phyloP scores from a whole-genome alignment of 495 filamentous ascomycete genomes.

The Opeltia flavorubescens region DNA sequence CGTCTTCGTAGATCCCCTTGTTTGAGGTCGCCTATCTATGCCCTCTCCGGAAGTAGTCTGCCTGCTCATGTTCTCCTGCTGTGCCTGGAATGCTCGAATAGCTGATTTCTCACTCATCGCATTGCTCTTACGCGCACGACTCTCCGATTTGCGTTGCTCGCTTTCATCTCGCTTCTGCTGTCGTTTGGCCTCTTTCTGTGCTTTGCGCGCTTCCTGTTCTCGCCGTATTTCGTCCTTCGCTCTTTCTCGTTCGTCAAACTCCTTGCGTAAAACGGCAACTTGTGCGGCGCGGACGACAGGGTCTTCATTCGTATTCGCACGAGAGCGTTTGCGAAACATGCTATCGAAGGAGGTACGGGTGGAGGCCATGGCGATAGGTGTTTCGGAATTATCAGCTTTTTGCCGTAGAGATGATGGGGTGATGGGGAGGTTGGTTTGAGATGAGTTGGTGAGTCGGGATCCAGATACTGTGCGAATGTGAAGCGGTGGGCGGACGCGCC shows the following conservation, averaged over 20 bases:
- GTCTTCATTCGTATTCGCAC: conserved; percentile 31
- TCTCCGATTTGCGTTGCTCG: conserved; percentile 12
- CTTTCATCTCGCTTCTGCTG: conserved; percentile 22
- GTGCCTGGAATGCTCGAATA: neutral
- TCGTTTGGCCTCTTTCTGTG: conserved; percentile 36
- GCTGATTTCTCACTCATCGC: conserved; percentile 13
- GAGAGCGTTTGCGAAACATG: conserved; percentile 34
- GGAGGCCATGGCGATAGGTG: conserved; percentile 28
- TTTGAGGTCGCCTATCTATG: neutral
- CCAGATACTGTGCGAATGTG: conserved; percentile 36
- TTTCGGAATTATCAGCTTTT: conserved; percentile 29
- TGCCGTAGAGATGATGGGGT: conserved; percentile 34
- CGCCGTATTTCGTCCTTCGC: conserved; percentile 42
- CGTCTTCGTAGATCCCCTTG: neutral
- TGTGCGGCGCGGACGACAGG: conserved; percentile 37
- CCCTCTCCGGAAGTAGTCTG: neutral
- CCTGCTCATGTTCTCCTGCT: neutral
- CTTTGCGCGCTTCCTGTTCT: conserved; percentile 20
- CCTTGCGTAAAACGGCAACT: conserved; percentile 39
- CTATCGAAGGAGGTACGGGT: conserved; percentile 43
- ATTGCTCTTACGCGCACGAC: conserved; percentile 12
- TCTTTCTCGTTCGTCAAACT: conserved; percentile 45
- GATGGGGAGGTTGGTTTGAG: conserved; percentile 38
- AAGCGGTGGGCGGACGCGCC: conserved; percentile 14
- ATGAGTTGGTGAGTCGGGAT: conserved; percentile 31